Percentiles rank a stretch among this genome's conserved stretches.
phyloP scores from a whole-genome alignment of 2,329 filamentous ascomycete genomes.

The Pyrenophora tritici-repentis region DNA sequence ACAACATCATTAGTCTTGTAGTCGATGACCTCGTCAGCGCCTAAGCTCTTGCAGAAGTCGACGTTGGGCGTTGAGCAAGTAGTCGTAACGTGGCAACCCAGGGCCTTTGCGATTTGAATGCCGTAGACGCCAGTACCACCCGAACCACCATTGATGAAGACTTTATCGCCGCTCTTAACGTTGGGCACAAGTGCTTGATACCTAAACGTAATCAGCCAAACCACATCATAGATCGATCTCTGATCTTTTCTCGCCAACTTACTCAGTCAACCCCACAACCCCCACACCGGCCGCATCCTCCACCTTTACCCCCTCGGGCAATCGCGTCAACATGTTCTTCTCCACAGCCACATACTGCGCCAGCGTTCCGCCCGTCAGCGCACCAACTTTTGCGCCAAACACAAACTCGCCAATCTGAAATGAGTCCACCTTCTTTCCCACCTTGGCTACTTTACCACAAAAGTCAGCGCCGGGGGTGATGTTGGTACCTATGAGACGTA shows the following conservation, averaged over 20 bases:
- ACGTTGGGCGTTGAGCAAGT: slow-evolving; percentile 64
- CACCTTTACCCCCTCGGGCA: slow-evolving; percentile 35
- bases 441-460: slow-evolving; percentile 55
- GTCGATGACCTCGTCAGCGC: slow-evolving; percentile 68
- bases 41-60: slow-evolving; percentile 61
- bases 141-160: slow-evolving; percentile 69
- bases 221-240: too few relatives aligned
- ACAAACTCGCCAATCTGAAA: slow-evolving; percentile 48
- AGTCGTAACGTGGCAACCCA: slow-evolving; percentile 64
- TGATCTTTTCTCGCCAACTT: not conserved
- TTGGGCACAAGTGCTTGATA: slow-evolving; percentile 45
- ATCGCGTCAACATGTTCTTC: slow-evolving; percentile 18
- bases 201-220: not conserved
- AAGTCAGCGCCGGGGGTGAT: slow-evolving; percentile 57
- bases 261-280: slow-evolving; percentile 48
- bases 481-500: slow-evolving; percentile 44
- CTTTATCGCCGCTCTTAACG: slow-evolving; percentile 52
- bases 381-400: slow-evolving; percentile 44
- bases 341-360: slow-evolving; percentile 46
- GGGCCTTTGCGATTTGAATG: slow-evolving; percentile 66
- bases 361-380: slow-evolving; percentile 43
- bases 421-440: slow-evolving; percentile 29
- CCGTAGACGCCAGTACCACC: slow-evolving; percentile 65
- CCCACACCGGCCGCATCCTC: slow-evolving; percentile 47
- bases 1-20: slow-evolving; percentile 60